Percentiles rank a stretch among this genome's conserved stretches.
Evolutionary conservation across 2,329 filamentous ascomycete genomes (phyloP).

Genomic region (Thielaviopsis populi): DNA sequence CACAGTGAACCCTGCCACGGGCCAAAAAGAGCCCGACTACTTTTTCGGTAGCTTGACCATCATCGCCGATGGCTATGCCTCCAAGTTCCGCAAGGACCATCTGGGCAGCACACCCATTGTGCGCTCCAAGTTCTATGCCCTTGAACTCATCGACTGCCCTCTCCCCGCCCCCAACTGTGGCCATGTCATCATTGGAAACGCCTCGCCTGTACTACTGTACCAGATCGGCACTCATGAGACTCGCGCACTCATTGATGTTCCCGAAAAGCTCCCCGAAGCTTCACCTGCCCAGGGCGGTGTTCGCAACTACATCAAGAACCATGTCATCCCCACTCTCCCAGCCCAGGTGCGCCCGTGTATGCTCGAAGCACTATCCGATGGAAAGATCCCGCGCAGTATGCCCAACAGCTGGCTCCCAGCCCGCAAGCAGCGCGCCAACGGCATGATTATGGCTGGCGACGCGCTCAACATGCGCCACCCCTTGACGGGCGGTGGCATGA

Average conservation of each 20-base stretch:
- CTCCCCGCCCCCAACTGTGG: constrained; percentile 64
- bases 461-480: constrained; percentile 99
- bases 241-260: constrained; percentile 75
- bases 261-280: constrained; percentile 59
- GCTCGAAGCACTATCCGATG: constrained; percentile 58
- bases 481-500: constrained; percentile 94
- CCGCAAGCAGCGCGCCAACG: constrained; percentile 38
- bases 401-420: constrained; percentile 90
- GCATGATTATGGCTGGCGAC: constrained; percentile 75
- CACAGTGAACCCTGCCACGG: constrained; percentile 44
- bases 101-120: constrained; percentile 51
- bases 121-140: constrained; percentile 79
- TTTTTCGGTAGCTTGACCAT: constrained; percentile 86
- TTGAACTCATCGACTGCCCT: constrained; percentile 78
- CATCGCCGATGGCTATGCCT: constrained; percentile 81
- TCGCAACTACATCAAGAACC: constrained; percentile 65
- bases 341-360: constrained; percentile 57
- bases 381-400: constrained; percentile 69
- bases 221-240: constrained; percentile 95
- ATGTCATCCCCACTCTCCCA: constrained; percentile 67
- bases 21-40: constrained; percentile 47
- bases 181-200: constrained; percentile 72
- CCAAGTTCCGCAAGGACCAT: constrained; percentile 75
- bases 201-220: constrained; percentile 72
- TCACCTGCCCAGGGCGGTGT: constrained; percentile 64